phyloP scores from a whole-genome alignment of 805 yeast species.

The Yamadazyma phyllophila region DNA sequence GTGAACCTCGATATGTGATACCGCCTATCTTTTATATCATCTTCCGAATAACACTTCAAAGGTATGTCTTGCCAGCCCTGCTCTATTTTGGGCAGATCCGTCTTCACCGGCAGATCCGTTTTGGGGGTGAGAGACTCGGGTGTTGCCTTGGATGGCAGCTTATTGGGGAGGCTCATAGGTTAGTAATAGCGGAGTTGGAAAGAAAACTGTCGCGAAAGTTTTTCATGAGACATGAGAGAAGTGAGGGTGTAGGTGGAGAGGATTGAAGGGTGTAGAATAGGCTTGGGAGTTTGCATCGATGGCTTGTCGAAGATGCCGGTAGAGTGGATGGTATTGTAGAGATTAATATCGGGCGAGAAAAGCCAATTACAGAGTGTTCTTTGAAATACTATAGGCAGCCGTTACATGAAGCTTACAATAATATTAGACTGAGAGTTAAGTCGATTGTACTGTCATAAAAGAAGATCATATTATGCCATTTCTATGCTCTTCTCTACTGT shows the following conservation, averaged over 20 bases:
- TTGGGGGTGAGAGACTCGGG: not conserved
- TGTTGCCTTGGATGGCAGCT: slow-evolving; percentile 3
- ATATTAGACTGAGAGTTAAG: too few relatives aligned
- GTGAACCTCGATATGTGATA: slow-evolving; percentile 83
- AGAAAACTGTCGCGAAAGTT: not conserved
- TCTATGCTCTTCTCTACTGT: too few relatives aligned
- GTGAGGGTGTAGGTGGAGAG: not conserved
- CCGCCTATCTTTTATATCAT: slow-evolving; percentile 69
- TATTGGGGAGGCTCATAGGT: not conserved
- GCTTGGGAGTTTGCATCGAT: too few relatives aligned
- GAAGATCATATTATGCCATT: too few relatives aligned
- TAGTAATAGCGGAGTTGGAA: not conserved
- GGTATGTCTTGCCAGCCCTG: slow-evolving; percentile 52
- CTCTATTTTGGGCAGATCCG: slow-evolving; percentile 8
- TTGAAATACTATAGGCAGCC: too few relatives aligned
- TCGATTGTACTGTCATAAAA: too few relatives aligned
- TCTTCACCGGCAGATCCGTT: slow-evolving; percentile 7
- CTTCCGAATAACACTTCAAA: slow-evolving; percentile 67
- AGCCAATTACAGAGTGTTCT: too few relatives aligned
- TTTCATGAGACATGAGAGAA: not conserved
- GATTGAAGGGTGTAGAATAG: too few relatives aligned
- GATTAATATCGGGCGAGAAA: too few relatives aligned
- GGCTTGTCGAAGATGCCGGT: too few relatives aligned
- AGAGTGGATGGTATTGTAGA: too few relatives aligned
- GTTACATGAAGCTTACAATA: too few relatives aligned